These are phyloP conservation scores for Fraxinus xanthoxyloides DNA, from an alignment of 305 asterid species.

Conservation along the genomic window DNA sequence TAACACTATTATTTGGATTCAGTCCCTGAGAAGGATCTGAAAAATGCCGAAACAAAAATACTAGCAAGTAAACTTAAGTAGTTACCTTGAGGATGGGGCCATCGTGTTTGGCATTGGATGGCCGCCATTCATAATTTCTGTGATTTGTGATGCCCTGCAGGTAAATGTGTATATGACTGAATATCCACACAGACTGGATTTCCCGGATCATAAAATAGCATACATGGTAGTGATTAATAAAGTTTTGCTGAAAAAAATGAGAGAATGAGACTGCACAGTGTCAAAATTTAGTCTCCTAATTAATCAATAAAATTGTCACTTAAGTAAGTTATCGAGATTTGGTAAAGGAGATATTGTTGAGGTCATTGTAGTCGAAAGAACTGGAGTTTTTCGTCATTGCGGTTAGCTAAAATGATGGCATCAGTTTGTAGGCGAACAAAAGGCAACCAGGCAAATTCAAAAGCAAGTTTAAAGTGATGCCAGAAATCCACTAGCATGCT, in stretches of 20 bases:
- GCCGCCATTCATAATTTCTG: slow-evolving; percentile 35
- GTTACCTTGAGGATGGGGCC: slow-evolving; percentile 56
- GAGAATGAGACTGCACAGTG: background rate
- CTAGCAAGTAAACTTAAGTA: slow-evolving; percentile 3
- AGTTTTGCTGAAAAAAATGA: background rate
- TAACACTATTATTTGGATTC: background rate
- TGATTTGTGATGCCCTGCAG: slow-evolving; percentile 44
- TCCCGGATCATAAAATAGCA: background rate
- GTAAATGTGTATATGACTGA: background rate
- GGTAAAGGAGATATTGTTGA: background rate
- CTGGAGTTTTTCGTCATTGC: background rate
- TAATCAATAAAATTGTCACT: too few relatives aligned
- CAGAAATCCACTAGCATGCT: background rate
- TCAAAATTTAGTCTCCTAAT: background rate
- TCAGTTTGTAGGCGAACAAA: background rate
- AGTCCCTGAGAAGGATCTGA: background rate
- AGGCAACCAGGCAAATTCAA: background rate
- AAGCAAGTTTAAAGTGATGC: background rate
- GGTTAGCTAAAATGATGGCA: background rate
- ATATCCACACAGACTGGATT: background rate
- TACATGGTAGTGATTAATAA: background rate
- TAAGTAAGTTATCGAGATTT: background rate
- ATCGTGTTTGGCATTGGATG: slow-evolving; percentile 33
- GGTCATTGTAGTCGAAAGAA: background rate
- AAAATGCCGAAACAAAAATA: background rate